Evolutionary conservation across 2,329 filamentous ascomycete genomes (phyloP).

Genomic region (Colletotrichum theobromicola): DNA sequence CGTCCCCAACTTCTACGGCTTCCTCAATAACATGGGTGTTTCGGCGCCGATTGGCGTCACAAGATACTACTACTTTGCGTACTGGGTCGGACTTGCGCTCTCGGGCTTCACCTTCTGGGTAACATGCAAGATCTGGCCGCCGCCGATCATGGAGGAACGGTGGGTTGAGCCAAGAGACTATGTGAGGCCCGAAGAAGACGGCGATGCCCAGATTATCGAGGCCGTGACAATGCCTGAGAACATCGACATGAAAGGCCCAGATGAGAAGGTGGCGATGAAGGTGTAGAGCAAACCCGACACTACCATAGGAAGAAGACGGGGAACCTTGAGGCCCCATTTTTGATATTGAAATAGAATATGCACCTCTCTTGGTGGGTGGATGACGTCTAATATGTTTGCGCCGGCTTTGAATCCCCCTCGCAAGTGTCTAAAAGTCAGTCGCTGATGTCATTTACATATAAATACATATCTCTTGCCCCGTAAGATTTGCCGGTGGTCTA

Average conservation of each 20-base stretch:
- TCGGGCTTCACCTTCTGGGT: conserved; percentile 29
- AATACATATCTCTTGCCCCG: neutral
- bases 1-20: conserved; percentile 45
- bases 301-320: neutral
- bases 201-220: neutral
- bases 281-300: neutral
- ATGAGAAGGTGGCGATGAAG: neutral
- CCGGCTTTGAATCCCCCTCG: neutral
- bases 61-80: conserved; percentile 62
- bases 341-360: neutral
- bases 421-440: neutral
- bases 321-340: neutral
- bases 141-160: conserved; percentile 10
- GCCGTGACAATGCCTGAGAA: neutral
- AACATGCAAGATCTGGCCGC: conserved; percentile 23
- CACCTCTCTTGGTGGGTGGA: neutral
- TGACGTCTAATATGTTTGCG: neutral
- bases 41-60: conserved; percentile 34
- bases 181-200: conserved; percentile 15
- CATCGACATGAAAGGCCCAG: neutral
- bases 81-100: conserved; percentile 57
- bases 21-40: conserved; percentile 45
- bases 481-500: neutral
- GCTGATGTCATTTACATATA: neutral
- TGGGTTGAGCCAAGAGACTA: conserved; percentile 25